A percentile compares a stretch with the other conserved stretches of the same genome.
phyloP scores from a whole-genome alignment of 495 filamentous ascomycete species.

The Annulohypoxylon bovei region DNA sequence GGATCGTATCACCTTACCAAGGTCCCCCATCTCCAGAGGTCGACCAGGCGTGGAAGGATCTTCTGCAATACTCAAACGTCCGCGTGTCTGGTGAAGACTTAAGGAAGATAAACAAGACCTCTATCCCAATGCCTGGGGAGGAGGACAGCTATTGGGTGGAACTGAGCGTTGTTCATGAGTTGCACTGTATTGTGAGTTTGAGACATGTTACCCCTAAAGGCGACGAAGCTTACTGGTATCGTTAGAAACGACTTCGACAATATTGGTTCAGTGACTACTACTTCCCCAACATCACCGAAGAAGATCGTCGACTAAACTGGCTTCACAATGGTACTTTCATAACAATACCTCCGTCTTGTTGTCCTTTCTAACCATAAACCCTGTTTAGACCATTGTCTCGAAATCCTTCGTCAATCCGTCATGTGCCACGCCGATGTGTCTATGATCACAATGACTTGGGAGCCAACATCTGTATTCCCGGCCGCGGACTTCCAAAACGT shows the following conservation, averaged over 20 bases:
- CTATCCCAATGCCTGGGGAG: background rate
- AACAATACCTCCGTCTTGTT: background rate
- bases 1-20: background rate
- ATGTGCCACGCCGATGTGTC: background rate
- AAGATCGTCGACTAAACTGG: background rate
- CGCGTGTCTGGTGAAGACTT: background rate
- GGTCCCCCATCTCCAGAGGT: background rate
- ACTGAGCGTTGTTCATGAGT: background rate
- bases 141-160: background rate
- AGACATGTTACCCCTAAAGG: background rate
- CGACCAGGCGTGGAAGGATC: background rate
- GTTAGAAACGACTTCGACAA: background rate
- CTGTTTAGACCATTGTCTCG: background rate
- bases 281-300: background rate
- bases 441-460: background rate
- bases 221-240: background rate
- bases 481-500: background rate
- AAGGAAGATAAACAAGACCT: background rate
- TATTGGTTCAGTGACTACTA: background rate
- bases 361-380: background rate
- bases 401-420: background rate
- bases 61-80: background rate
- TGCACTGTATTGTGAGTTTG: background rate
- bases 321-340: background rate
- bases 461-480: background rate